Evolutionary conservation across 768 basidiomycete species (phyloP), one percentile per base, ranked within the genome.

Genomic region (Amanita rimosa): DNA sequence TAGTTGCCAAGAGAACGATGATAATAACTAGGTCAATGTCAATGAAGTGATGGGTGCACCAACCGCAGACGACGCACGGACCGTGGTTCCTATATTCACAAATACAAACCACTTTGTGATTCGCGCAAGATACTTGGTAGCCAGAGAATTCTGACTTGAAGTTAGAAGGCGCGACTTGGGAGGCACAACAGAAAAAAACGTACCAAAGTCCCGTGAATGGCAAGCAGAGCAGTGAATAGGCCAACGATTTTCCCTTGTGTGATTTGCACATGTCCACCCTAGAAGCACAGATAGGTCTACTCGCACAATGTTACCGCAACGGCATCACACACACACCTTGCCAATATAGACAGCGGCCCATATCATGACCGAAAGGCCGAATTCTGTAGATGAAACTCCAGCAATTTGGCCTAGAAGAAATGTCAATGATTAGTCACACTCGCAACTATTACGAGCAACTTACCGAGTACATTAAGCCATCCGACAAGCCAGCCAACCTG

Each of bases 301-400:
- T 29, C 6, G 17, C 22, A 7, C 17, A 16, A 16, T 26, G 24
- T 9, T 1, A 14, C n/a, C 16, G n/a, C 2, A 8, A 10, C 21
- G 10, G 26, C 14, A 27, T n/a, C 5, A 8, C 9, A 14, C 9
- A 14, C 44, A 16, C 48, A 68, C 79, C 58, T 70, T 77, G 48
- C 74, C 78, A 41, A 85, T 62, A 16, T 71, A 73, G 29, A 82
- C 82, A 3, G 87, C 87, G n/a, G 80, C 79, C 69, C 83, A 75
- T 35, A 87, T 84, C 85, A 86, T 88, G 59, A 73, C 76, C 17
- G 83, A 72, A 17, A 87, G 71, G 22, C 87, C 88, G 58, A 88
- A 91, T 62, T 91, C 87, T 0, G 87, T 91, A 2, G 85, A 90
- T 6, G 89, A 84, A 43, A 91, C 70, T 24, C 90, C 90, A 10